phyloP scores from a whole-genome alignment of 345 rosid genomes.

The Syzygium aqueum region DNA sequence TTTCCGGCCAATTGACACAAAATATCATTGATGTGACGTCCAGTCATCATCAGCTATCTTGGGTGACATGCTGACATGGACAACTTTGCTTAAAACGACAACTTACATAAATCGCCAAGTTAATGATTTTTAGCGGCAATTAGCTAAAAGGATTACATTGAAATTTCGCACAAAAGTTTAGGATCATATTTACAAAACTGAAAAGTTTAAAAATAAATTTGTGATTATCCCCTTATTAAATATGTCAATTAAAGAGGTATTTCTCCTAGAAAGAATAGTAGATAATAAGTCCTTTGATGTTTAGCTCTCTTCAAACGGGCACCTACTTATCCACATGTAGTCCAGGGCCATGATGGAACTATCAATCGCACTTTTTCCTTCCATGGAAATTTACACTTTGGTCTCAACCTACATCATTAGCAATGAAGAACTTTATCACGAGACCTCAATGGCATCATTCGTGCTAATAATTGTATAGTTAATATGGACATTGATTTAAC shows the following conservation, averaged over 20 bases:
- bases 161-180: background rate
- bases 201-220: background rate
- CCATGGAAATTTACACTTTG: background rate
- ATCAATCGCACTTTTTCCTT: background rate
- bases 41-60: background rate
- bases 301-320: too few relatives aligned
- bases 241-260: too few relatives aligned
- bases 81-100: background rate
- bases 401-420: background rate
- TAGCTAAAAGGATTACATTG: background rate
- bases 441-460: background rate
- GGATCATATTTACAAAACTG: background rate
- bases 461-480: background rate
- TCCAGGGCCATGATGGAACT: background rate
- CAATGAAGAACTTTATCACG: background rate
- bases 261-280: too few relatives aligned
- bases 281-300: too few relatives aligned
- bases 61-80: background rate
- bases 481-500: background rate
- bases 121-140: background rate
- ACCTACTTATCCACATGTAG: background rate
- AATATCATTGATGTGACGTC: background rate
- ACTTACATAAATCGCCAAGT: background rate
- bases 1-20: background rate
- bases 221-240: background rate